These are phyloP conservation scores for Fusarium camptoceras DNA, from an alignment of 2,329 filamentous ascomycete species.

Conservation along the genomic window DNA sequence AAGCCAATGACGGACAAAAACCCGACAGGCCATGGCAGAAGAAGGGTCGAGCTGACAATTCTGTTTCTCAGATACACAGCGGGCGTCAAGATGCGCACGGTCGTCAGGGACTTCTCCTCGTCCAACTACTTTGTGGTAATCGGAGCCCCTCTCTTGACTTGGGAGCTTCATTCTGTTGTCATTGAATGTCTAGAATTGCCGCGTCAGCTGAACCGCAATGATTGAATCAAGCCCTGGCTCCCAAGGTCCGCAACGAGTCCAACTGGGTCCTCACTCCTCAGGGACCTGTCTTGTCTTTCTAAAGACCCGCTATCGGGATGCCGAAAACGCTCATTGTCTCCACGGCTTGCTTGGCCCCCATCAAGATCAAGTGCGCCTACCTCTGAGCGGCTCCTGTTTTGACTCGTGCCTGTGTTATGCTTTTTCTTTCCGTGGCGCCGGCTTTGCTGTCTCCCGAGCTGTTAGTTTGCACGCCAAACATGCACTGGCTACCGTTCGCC, in stretches of 20 bases:
- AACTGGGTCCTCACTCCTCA: slow-evolving; percentile 39
- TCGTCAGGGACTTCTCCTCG: slow-evolving; percentile 11
- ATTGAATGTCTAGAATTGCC: slow-evolving; percentile 25
- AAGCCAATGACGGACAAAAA: slow-evolving; percentile 16
- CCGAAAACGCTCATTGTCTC: slow-evolving; percentile 39
- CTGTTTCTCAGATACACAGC: slow-evolving; percentile 16
- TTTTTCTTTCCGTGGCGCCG: slow-evolving; percentile 44
- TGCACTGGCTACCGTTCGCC: slow-evolving; percentile 34
- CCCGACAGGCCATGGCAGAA: slow-evolving; percentile 18
- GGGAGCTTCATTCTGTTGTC: slow-evolving; percentile 1
- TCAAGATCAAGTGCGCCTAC: slow-evolving; percentile 5
- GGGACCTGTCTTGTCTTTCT: slow-evolving; percentile 30
- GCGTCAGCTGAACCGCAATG: slow-evolving; percentile 36
- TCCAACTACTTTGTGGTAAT: slow-evolving; percentile 8
- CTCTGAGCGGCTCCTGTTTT: slow-evolving; percentile 30
- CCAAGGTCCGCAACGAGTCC: slow-evolving; percentile 15
- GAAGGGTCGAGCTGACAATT: not conserved
- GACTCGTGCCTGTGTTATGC: slow-evolving; percentile 40
- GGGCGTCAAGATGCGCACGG: slow-evolving; percentile 32
- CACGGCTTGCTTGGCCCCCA: slow-evolving; percentile 23
- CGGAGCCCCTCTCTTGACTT: slow-evolving; percentile 19
- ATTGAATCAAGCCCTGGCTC: slow-evolving; percentile 18
- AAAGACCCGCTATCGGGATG: slow-evolving; percentile 41
- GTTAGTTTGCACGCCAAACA: slow-evolving; percentile 40
- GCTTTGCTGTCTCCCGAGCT: slow-evolving; percentile 42